Conservation (phyloP, 139 green algal genomes). For the Picochlorum sp. region DNA sequence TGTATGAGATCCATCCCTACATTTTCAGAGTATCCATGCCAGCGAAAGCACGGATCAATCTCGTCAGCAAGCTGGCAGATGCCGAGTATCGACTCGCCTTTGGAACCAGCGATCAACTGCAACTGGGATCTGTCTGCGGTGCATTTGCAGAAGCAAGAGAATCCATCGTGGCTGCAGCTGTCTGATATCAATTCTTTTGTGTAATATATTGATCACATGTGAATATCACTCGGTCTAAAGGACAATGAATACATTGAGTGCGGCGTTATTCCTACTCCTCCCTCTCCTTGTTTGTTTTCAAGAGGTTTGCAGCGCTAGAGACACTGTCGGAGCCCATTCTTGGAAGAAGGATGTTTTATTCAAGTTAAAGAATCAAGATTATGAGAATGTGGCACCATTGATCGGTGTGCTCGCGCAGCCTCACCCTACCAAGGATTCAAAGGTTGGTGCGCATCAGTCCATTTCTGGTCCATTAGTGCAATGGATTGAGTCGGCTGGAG, state of each 20-base stretch:
- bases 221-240: not conserved
- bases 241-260: not conserved
- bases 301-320: not conserved
- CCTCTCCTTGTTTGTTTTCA: no score
- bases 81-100: constrained; percentile 79
- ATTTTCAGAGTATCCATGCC: constrained; percentile 73
- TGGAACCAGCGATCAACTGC: constrained; percentile 72
- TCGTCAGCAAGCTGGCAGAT: constrained; percentile 76
- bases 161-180: constrained; percentile 39
- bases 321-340: not conserved
- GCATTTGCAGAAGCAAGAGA: constrained; percentile 69
- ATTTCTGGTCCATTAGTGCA: constrained; percentile 11
- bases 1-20: constrained; percentile 83
- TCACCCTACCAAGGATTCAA: not conserved
- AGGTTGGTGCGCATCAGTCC: not conserved
- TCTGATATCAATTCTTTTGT: not conserved
- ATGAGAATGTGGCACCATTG: constrained; percentile 1
- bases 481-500: constrained; percentile 40
- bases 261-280: not conserved
- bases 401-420: constrained; percentile 11
- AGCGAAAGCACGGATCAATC: constrained; percentile 34
- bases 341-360: constrained; percentile 2
- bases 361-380: constrained; percentile 8
- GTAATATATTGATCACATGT: not conserved
- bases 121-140: constrained; percentile 76